phyloP scores from a whole-genome alignment of 2,329 filamentous ascomycete genomes.

The Hypoxylon sp. region DNA sequence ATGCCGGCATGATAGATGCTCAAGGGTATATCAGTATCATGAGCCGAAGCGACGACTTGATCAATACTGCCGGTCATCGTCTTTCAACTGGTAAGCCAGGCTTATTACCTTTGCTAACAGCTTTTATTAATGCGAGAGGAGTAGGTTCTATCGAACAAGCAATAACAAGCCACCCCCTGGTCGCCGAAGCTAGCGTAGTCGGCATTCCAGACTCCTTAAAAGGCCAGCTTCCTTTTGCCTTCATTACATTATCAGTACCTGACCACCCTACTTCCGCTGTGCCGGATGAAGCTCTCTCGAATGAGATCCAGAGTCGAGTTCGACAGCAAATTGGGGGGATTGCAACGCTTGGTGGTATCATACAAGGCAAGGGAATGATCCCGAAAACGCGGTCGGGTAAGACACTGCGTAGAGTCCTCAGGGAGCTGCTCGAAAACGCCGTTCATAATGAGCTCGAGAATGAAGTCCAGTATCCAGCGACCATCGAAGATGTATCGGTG shows the following conservation, averaged over 20 bases:
- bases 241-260: conserved; percentile 72
- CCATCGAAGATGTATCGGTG: conserved; percentile 84
- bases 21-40: conserved; percentile 78
- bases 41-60: conserved; percentile 83
- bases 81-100: conserved; percentile 82
- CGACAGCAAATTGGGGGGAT: conserved; percentile 89
- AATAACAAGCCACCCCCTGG: conserved; percentile 81
- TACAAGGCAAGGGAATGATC: conserved; percentile 88
- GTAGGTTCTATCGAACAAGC: conserved; percentile 90
- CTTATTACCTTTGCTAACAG: not conserved
- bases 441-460: conserved; percentile 80
- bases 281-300: conserved; percentile 61
- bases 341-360: conserved; percentile 86
- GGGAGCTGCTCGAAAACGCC: conserved; percentile 87
- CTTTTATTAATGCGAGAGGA: conserved; percentile 5
- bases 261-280: conserved; percentile 67
- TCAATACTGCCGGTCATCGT: conserved; percentile 95
- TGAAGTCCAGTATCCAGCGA: conserved; percentile 82
- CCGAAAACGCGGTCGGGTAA: conserved; percentile 95
- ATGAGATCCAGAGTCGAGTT: conserved; percentile 81
- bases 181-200: conserved; percentile 89
- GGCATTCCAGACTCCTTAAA: conserved; percentile 89
- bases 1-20: conserved; percentile 87
- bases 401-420: conserved; percentile 84
- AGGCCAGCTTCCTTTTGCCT: conserved; percentile 92